Conservation (phyloP, 164 flowering plant species). For the Pachysandra terminalis region DNA sequence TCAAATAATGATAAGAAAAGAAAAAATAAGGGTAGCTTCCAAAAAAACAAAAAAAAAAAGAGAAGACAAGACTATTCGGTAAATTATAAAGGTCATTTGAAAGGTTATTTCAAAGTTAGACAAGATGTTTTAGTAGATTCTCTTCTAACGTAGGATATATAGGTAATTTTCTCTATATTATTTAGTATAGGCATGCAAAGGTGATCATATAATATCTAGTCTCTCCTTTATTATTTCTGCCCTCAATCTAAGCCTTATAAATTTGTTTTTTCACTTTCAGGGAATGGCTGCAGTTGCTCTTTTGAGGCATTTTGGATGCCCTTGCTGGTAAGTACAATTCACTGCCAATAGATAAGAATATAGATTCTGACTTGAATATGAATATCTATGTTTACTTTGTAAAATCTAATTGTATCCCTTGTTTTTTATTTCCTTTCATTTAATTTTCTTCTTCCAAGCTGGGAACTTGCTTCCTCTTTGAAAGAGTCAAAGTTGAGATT, state of each 20-base stretch:
- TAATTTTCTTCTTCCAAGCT: constrained; percentile 35
- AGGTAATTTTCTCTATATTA: too few species aligned
- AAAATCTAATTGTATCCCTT: background rate
- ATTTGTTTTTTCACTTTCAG: constrained; percentile 35
- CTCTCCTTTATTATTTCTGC: background rate
- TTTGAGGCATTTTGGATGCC: constrained; percentile 91
- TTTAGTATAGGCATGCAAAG: too few species aligned
- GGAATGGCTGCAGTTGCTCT: constrained; percentile 92
- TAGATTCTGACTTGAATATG: background rate
- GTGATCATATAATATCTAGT: background rate
- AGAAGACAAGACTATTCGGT: too few species aligned
- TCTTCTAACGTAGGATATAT: too few species aligned
- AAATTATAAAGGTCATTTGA: too few species aligned
- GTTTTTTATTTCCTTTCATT: constrained; percentile 2
- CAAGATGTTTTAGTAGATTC: too few species aligned
- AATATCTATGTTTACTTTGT: background rate
- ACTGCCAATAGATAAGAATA: background rate
- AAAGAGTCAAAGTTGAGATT: constrained; percentile 64
- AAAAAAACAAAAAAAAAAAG: too few species aligned
- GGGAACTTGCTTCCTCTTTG: constrained; percentile 82
- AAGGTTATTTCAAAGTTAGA: too few species aligned
- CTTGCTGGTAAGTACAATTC: constrained; percentile 56
- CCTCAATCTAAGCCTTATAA: background rate
- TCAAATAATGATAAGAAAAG: too few species aligned
- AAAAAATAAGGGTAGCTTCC: too few species aligned